phyloP scores from a whole-genome alignment of 2,329 filamentous ascomycete genomes.

The Diatrype stigma region DNA sequence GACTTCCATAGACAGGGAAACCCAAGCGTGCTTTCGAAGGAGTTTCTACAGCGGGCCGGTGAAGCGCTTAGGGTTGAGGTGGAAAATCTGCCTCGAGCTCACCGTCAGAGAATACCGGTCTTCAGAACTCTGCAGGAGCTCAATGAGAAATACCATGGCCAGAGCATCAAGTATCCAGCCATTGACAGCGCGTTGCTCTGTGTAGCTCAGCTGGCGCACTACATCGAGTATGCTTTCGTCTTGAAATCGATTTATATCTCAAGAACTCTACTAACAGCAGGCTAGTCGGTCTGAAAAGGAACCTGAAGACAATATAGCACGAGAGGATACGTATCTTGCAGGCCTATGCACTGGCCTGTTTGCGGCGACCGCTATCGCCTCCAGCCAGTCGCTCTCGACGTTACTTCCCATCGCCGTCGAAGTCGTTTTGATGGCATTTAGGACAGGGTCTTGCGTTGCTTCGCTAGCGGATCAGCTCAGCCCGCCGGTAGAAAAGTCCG shows the following conservation, averaged over 20 bases:
- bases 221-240: conserved; percentile 55
- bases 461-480: conserved; percentile 43
- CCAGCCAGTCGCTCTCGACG: conserved; percentile 56
- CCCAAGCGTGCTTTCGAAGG: conserved; percentile 50
- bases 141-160: conserved; percentile 59
- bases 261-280: conserved; percentile 23
- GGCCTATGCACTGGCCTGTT: conserved; percentile 67
- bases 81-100: conserved; percentile 50
- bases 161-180: conserved; percentile 53
- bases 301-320: conserved; percentile 47
- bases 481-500: conserved; percentile 38
- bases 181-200: conserved; percentile 63
- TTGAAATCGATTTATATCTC: background rate
- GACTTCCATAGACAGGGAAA: conserved; percentile 43
- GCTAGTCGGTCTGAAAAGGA: conserved; percentile 49
- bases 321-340: conserved; percentile 51
- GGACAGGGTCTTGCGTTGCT: conserved; percentile 54
- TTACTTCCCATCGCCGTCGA: conserved; percentile 60
- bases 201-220: conserved; percentile 62
- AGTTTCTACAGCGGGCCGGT: conserved; percentile 56
- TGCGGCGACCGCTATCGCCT: conserved; percentile 64
- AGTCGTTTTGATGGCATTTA: conserved; percentile 62
- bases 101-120: conserved; percentile 55
- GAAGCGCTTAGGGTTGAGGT: conserved; percentile 58
- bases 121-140: conserved; percentile 62